A percentile compares a stretch with the other conserved stretches of the same genome.
Evolutionary conservation across 2,329 filamentous ascomycete species (phyloP).

Genomic region (Xylaria sp.): DNA sequence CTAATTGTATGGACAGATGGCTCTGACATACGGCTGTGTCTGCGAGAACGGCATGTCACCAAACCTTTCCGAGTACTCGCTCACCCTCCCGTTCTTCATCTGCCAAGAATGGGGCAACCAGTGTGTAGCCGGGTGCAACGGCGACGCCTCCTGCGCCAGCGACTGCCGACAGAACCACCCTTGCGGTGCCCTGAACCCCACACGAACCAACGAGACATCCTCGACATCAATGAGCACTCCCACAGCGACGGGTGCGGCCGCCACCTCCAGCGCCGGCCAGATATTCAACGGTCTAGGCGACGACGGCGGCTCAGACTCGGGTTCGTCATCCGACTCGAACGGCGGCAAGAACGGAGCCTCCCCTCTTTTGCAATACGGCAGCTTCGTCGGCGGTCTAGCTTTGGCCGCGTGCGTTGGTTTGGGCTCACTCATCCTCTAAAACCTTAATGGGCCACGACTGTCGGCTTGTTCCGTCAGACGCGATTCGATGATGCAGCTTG

Average conservation of each 20-base stretch:
- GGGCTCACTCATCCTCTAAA: constrained; percentile 37
- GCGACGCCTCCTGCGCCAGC: constrained; percentile 67
- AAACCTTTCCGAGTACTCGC: constrained; percentile 80
- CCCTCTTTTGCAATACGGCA: constrained; percentile 33
- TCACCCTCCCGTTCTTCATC: constrained; percentile 81
- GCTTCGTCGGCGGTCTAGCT: constrained; percentile 29
- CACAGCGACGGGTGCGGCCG: constrained; percentile 52
- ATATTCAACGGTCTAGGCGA: constrained; percentile 53
- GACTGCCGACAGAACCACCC: constrained; percentile 73
- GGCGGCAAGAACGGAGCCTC: constrained; percentile 30
- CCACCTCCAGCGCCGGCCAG: constrained; percentile 47
- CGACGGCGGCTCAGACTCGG: constrained; percentile 27
- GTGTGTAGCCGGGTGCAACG: constrained; percentile 69
- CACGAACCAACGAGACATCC: constrained; percentile 65
- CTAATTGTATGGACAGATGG: constrained; percentile 54
- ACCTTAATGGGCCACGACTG: no score
- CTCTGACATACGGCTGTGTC: constrained; percentile 76
- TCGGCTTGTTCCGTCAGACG: not conserved
- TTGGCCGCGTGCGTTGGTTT: constrained; percentile 33
- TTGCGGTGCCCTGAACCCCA: constrained; percentile 77
- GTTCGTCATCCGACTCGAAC: constrained; percentile 19
- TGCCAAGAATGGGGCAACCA: constrained; percentile 78
- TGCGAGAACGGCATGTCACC: constrained; percentile 74
- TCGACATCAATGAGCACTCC: constrained; percentile 53
- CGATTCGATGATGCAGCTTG: not conserved